Percentiles rank a stretch among this genome's conserved stretches.
Evolutionary conservation across 768 basidiomycete genomes (phyloP).

Genomic region (Leccinellum albellum): DNA sequence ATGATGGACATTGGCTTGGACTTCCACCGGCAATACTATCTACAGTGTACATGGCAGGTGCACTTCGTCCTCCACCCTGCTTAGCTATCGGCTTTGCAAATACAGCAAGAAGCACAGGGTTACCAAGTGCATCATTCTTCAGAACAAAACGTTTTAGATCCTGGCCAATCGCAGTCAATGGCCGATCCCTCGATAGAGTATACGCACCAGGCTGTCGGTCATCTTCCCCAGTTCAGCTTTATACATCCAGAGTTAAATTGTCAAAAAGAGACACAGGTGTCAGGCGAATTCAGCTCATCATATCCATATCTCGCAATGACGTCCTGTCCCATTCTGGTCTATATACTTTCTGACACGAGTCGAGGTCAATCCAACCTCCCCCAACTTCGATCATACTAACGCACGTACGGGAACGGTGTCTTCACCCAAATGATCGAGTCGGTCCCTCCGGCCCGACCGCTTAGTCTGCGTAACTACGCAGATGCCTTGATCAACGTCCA

Average conservation of each 20-base stretch:
- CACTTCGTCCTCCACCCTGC: not conserved
- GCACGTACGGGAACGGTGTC: constrained; percentile 8
- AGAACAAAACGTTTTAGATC: not conserved
- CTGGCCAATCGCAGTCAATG: not conserved
- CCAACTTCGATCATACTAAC: constrained; percentile 1
- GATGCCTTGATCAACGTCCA: constrained; percentile 8
- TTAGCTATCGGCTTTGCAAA: not conserved
- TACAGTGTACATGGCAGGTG: too few relatives aligned
- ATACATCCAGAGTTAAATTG: not conserved
- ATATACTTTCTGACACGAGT: not conserved
- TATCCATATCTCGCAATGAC: constrained; percentile 1
- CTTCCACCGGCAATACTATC: too few relatives aligned
- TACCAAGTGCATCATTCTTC: not conserved
- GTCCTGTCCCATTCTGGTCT: constrained; percentile 2
- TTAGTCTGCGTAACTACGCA: constrained; percentile 1
- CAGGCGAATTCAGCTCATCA: not conserved
- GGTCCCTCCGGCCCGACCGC: not conserved
- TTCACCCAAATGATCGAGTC: constrained; percentile 8
- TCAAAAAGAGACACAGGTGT: not conserved
- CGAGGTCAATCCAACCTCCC: not conserved
- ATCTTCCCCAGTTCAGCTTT: not conserved
- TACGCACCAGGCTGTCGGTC: not conserved
- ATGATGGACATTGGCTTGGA: too few relatives aligned
- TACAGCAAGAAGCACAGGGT: not conserved
- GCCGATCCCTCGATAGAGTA: not conserved